Evolutionary conservation across 495 filamentous ascomycete species (phyloP), one percentile per base, ranked within the genome.

Genomic region (Aspergillus homomorphus): DNA sequence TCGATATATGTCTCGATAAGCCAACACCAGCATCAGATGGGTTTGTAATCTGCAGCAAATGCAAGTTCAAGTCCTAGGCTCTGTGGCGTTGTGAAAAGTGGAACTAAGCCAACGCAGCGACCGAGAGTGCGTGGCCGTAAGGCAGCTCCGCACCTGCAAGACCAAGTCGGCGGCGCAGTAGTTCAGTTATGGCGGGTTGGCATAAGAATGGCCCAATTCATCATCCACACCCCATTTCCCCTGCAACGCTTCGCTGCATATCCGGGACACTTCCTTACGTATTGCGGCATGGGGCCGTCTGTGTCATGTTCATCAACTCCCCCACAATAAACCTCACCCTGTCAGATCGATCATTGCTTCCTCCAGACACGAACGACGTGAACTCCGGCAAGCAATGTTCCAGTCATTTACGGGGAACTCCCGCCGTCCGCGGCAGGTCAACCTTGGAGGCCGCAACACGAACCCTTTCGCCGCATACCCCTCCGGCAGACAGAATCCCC

Each of bases 321-420:
- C 50, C 15, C 51, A 23, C 30, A 33, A 50, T 30, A 53, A 28
- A 7, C 21, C 30, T 50, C 45, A 53, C 38, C 44, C 41, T 23
- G 45, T 45, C 42, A 14, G 23, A 21, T 43, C 42, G 8, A 18
- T 46, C 23, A 43, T 38, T 14, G 5, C 5, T 38, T 38, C 20
- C 44, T 21, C 22, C 41, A 53, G 53, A 45, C 45, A 41, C 58
- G 24, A 43, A 41, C 58, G 24, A 43, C 62, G 59, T 53, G 60
- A 59, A 53, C 23, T 53, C 58, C 53, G 51, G 59, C 23, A 51
- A 63, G 64, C 56, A 55, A 98, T 98, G 93, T 96, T 93, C 72
- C 86, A 86, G 56, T 88, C 87, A 42, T 98, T 98, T 73, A 93
- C 89, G 24, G 94, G 94, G 56, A 89, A 71, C 76, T 88, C 92